Evolutionary conservation across 148 eudicot genomes (phyloP).

Genomic region (Nepenthes gracilis): DNA sequence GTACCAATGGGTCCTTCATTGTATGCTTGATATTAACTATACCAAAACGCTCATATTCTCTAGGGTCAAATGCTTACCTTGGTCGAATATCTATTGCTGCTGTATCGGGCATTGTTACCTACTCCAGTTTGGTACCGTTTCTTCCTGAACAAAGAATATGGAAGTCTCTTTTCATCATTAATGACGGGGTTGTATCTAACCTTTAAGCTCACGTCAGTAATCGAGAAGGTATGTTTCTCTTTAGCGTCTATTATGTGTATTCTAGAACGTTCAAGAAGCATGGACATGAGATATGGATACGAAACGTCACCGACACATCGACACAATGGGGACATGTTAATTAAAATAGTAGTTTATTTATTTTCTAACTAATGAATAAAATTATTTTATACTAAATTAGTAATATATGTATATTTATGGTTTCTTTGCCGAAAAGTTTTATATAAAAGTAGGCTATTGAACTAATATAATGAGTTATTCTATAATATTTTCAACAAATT

Average conservation of each 20-base stretch:
- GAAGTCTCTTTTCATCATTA: constrained; percentile 84
- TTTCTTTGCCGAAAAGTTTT: too few species aligned
- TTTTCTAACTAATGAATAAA: too few species aligned
- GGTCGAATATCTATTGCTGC: constrained; percentile 71
- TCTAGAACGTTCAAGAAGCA: too few species aligned
- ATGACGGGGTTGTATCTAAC: constrained; percentile 89
- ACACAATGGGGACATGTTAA: too few species aligned
- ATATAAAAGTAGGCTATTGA: too few species aligned
- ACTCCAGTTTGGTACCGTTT: constrained; percentile 94
- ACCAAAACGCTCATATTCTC: constrained; percentile 3
- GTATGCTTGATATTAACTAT: neutral
- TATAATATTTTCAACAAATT: too few species aligned
- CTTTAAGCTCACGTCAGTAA: constrained; percentile 85
- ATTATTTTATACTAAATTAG: too few species aligned
- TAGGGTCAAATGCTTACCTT: constrained; percentile 93
- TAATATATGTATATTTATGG: too few species aligned
- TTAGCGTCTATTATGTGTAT: neutral
- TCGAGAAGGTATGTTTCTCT: constrained; percentile 59
- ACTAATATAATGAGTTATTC: too few species aligned
- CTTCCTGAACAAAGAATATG: constrained; percentile 91
- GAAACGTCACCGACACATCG: too few species aligned
- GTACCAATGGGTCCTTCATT: neutral
- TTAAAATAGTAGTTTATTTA: too few species aligned
- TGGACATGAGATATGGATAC: too few species aligned
- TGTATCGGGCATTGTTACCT: constrained; percentile 89